These are phyloP conservation scores for Cercophora sp. DNA, from an alignment of 495 filamentous ascomycete species.

Conservation along the genomic window DNA sequence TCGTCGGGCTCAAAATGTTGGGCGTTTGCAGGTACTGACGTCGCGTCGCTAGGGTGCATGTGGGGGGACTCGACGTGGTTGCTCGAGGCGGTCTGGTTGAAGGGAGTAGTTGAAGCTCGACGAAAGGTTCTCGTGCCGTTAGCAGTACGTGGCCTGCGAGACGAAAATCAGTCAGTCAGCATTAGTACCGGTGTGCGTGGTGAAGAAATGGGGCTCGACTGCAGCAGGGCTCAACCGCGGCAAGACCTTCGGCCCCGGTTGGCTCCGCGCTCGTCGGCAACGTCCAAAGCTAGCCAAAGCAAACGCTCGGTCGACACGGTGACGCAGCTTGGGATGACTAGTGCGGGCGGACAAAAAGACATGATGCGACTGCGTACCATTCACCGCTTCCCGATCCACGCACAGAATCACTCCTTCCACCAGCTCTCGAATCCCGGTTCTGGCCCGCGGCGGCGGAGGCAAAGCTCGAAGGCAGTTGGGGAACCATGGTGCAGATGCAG, in stretches of 20 bases:
- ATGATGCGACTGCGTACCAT: no score
- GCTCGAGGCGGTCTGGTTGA: constrained; percentile 29
- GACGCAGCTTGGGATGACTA: no score
- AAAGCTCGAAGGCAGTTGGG: constrained; percentile 77
- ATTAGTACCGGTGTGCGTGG: no score
- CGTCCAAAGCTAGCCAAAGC: no score
- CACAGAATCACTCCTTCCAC: constrained; percentile 22
- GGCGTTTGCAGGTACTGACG: constrained; percentile 11
- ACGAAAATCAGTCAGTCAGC: constrained; percentile 16
- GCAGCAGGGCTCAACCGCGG: no score
- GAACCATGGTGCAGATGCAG: constrained; percentile 53
- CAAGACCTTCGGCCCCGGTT: no score
- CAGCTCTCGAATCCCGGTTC: constrained; percentile 46
- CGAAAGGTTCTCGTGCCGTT: constrained; percentile 89
- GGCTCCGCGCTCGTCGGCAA: no score
- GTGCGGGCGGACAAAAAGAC: no score
- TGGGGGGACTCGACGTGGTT: constrained; percentile 20
- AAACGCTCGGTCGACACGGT: no score
- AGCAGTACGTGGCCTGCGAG: constrained; percentile 50
- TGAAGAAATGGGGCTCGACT: no score
- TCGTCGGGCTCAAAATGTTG: no score
- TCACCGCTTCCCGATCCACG: constrained; percentile 31
- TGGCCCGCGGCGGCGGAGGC: constrained; percentile 78
- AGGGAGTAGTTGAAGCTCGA: constrained; percentile 62
- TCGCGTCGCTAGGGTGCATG: constrained; percentile 13